These are phyloP conservation scores for Macrocystidia cucumis DNA, from an alignment of 1,284 basidiomycete species.

Conservation along the genomic window DNA sequence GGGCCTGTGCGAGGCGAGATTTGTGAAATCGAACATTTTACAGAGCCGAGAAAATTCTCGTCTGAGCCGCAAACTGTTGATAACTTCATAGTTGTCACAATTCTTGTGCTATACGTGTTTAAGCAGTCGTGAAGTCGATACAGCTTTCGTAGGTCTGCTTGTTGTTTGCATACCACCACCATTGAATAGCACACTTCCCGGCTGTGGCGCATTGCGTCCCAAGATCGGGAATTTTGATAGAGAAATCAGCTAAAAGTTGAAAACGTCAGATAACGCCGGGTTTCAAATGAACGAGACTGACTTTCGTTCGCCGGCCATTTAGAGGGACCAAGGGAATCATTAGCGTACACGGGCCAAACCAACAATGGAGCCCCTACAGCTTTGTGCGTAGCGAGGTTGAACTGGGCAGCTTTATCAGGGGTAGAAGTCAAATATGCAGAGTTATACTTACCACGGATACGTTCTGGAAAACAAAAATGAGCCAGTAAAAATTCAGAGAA, in stretches of 20 bases:
- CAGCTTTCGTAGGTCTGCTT: slow-evolving; percentile 24
- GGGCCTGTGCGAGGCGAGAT: too few species aligned
- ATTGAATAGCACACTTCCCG: slow-evolving; percentile 29
- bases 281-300: slow-evolving; percentile 11
- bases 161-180: slow-evolving; percentile 24
- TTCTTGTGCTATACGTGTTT: background rate
- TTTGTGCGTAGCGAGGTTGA: slow-evolving; percentile 21
- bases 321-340: slow-evolving; percentile 21
- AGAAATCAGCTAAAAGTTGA: slow-evolving; percentile 21
- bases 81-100: too few species aligned
- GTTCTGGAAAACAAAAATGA: slow-evolving; percentile 14
- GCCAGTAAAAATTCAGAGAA: background rate
- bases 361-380: slow-evolving; percentile 23
- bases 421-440: background rate
- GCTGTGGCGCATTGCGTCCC: slow-evolving; percentile 18
- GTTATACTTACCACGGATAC: slow-evolving; percentile 19
- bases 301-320: slow-evolving; percentile 28
- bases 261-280: background rate
- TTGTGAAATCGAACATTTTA: too few species aligned
- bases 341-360: slow-evolving; percentile 26
- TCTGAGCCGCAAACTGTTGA: too few species aligned
- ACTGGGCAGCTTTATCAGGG: slow-evolving; percentile 8
- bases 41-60: too few species aligned
- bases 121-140: slow-evolving; percentile 19
- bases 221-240: slow-evolving; percentile 27